Conservation (phyloP, 169 alveolate genomes). For the Plasmodium berghei region DNA sequence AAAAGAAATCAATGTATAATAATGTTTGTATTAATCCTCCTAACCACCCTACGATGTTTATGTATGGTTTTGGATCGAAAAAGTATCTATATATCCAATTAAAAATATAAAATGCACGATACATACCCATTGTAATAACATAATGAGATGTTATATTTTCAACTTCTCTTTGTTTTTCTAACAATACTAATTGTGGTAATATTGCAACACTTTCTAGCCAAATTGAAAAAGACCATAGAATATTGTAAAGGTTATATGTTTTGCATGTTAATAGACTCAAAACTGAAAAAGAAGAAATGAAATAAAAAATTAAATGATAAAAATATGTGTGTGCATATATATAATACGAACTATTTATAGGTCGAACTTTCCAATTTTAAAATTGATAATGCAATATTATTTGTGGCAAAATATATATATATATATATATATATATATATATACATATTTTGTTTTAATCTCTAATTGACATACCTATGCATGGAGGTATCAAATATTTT, state of each 20-base stretch:
- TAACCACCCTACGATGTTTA: conserved; percentile 91
- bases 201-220: conserved; percentile 98
- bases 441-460: background rate
- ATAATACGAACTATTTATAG: too few relatives aligned
- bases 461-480: conserved; percentile 78
- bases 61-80: conserved; percentile 87
- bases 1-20: conserved; percentile 95
- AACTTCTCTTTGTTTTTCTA: conserved; percentile 94
- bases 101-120: conserved; percentile 94
- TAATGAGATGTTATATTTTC: conserved; percentile 97
- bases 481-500: conserved; percentile 89
- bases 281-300: conserved; percentile 24
- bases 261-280: conserved; percentile 79
- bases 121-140: conserved; percentile 94
- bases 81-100: conserved; percentile 94
- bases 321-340: background rate
- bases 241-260: conserved; percentile 84
- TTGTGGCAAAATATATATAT: background rate
- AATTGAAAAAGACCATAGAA: conserved; percentile 95
- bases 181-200: conserved; percentile 95
- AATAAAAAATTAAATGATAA: background rate
- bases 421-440: background rate
- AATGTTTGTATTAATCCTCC: conserved; percentile 96
- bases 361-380: background rate
- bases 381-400: background rate